Conservation (phyloP, 2,329 filamentous ascomycete species). For the Tympanopsis confertula region DNA sequence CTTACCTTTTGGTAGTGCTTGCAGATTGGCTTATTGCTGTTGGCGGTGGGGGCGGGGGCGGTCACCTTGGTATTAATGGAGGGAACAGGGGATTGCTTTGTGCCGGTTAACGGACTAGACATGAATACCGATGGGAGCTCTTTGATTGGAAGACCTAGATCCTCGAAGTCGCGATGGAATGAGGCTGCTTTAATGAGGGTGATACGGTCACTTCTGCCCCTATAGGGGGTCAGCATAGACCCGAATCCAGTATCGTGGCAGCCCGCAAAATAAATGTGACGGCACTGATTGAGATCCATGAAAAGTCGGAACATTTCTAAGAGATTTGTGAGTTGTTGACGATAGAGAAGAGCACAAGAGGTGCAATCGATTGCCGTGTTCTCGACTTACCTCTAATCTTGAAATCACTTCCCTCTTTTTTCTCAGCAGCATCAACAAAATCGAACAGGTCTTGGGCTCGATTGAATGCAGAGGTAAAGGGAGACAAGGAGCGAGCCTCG, state of each 20-base stretch:
- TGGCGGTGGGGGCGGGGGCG: constrained; percentile 2
- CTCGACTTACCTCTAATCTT: constrained; percentile 35
- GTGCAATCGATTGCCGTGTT: constrained; percentile 3
- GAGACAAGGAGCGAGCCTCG: constrained; percentile 41
- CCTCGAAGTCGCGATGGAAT: constrained; percentile 39
- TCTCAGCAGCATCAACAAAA: constrained; percentile 48
- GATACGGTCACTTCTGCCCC: constrained; percentile 33
- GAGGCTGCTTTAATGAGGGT: constrained; percentile 39
- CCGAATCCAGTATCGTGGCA: constrained; percentile 50
- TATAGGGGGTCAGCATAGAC: constrained; percentile 39
- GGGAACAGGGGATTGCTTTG: background rate
- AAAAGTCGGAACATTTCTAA: constrained; percentile 30
- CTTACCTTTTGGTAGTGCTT: background rate
- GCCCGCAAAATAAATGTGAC: constrained; percentile 51
- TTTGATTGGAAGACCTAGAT: constrained; percentile 34
- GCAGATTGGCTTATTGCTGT: background rate
- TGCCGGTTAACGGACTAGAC: constrained; percentile 17
- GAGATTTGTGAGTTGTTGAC: background rate
- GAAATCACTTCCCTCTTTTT: constrained; percentile 46
- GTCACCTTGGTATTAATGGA: background rate
- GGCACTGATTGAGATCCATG: constrained; percentile 46
- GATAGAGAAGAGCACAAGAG: constrained; percentile 16
- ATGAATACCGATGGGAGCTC: constrained; percentile 41
- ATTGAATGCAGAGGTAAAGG: constrained; percentile 45
- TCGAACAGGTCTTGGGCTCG: constrained; percentile 44